Evolutionary conservation across 495 filamentous ascomycete genomes (phyloP), one percentile per base, ranked within the genome.

Genomic region (Xylaria acuta): DNA sequence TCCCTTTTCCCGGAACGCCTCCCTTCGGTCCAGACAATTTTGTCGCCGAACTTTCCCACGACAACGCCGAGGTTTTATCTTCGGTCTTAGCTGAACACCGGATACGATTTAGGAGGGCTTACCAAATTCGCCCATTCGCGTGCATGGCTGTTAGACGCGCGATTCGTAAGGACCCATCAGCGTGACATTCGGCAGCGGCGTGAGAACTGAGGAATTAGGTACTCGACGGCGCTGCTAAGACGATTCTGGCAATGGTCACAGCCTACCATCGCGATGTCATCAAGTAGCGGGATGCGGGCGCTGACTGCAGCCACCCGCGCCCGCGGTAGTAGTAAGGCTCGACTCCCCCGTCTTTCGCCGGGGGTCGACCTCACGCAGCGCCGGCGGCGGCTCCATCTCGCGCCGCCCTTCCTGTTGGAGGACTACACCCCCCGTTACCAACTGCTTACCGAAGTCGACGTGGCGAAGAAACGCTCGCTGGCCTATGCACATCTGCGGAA

Each of bases 401-500:
- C 93, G 20, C 91, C 92, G 2, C 92, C 91, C 22, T 94, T 90
- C 79, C 85, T 94, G 25, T 85, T 94, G 2, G 92, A 94, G 74
- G 84, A 90, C 76, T 92, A 94, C 80, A 87, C 84, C 36, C 92
- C 92, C 0, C 86, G 91, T 32, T 93, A 93, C 75, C 83, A 88
- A 62, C 80, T 86, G 0, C 81, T 94, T 1, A 86, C 87, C 0
- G 84, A 90, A 0, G 74, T 83, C 25, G 88, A 92, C 40, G 86
- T 85, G 1, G 81, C 91, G 3, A 87, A 86, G 74, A 94, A 93
- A 76, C 87, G 91, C 25, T 89, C 89, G 9, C 80, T 80, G 9
- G 90, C 92, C 5, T 91, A 92, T 71, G 85, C 90, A 3, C 92
- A 93, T 74, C 82, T 95, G 16, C 79, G 84, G 18, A 88, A 93